These are phyloP conservation scores for Ceratobasidium sp. DNA, from an alignment of 1,284 basidiomycete species.

Conservation along the genomic window DNA sequence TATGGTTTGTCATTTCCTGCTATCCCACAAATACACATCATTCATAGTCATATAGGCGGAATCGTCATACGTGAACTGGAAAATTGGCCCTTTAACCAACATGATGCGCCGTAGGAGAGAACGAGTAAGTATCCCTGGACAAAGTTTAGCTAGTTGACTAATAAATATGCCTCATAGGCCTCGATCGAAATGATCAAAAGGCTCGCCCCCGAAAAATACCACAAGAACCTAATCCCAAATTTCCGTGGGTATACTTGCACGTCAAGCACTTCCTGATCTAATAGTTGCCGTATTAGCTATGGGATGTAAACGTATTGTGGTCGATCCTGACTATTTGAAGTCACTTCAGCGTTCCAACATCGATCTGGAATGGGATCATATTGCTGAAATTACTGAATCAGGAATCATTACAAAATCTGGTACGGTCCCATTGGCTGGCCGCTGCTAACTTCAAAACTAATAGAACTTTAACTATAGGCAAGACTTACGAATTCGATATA, in stretches of 20 bases:
- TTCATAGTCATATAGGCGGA: background rate
- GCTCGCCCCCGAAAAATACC: slow-evolving; percentile 32
- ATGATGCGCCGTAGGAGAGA: background rate
- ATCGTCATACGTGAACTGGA: slow-evolving; percentile 6
- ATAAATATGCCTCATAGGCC: background rate
- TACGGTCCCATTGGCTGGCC: background rate
- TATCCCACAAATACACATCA: too few relatives aligned
- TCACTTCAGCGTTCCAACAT: slow-evolving; percentile 68
- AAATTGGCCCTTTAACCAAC: background rate
- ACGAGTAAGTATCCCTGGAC: background rate
- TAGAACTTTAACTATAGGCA: slow-evolving; percentile 12
- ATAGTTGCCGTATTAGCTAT: slow-evolving; percentile 54
- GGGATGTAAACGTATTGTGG: slow-evolving; percentile 60
- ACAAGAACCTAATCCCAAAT: slow-evolving; percentile 16
- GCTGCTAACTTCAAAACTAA: background rate
- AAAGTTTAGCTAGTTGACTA: background rate
- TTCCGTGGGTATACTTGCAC: slow-evolving; percentile 4
- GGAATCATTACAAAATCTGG: slow-evolving; percentile 34
- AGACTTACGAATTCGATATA: slow-evolving; percentile 43
- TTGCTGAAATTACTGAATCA: slow-evolving; percentile 54
- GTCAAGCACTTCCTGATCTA: slow-evolving; percentile 57
- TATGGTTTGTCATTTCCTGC: background rate
- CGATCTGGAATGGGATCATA: slow-evolving; percentile 62
- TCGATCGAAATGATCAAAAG: background rate
- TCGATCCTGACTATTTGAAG: slow-evolving; percentile 68